These are phyloP conservation scores for Nephromyces sp. DNA, from an alignment of 169 alveolate genomes.

Conservation along the genomic window DNA sequence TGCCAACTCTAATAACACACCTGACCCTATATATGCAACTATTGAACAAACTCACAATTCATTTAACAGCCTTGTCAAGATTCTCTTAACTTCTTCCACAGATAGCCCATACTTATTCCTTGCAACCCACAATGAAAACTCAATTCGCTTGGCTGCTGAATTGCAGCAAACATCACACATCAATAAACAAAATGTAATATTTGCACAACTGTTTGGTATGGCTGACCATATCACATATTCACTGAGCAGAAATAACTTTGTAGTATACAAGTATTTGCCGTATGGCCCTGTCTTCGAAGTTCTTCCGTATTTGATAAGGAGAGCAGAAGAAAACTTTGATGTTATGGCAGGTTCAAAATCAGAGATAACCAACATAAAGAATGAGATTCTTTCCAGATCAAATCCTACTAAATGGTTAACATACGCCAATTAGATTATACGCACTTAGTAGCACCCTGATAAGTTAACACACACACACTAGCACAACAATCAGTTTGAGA, in stretches of 20 bases:
- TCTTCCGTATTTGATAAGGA: conserved; percentile 56
- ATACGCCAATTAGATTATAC: too few species aligned
- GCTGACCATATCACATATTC: conserved; percentile 37
- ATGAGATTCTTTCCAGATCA: conserved; percentile 1
- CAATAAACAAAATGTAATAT: conserved; percentile 16
- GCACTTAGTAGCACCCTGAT: too few species aligned
- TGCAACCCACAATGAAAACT: too few species aligned
- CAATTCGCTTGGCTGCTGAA: too few species aligned
- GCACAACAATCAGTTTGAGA: too few species aligned
- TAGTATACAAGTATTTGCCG: conserved; percentile 49
- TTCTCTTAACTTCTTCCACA: too few species aligned
- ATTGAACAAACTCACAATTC: conserved; percentile 47
- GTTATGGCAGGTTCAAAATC: conserved; percentile 32
- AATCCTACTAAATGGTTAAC: too few species aligned
- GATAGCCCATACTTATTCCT: too few species aligned
- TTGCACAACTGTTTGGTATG: conserved; percentile 56
- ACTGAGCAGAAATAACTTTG: conserved; percentile 28
- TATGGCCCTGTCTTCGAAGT: conserved; percentile 54
- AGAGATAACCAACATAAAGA: not conserved
- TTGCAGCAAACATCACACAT: too few species aligned
- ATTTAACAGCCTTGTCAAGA: too few species aligned
- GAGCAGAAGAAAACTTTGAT: conserved; percentile 48
- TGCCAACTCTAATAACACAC: conserved; percentile 34
- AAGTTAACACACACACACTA: too few species aligned
- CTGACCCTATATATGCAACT: conserved; percentile 37